Conservation (phyloP, 306 rosid genomes). For the Vicia sativa region DNA sequence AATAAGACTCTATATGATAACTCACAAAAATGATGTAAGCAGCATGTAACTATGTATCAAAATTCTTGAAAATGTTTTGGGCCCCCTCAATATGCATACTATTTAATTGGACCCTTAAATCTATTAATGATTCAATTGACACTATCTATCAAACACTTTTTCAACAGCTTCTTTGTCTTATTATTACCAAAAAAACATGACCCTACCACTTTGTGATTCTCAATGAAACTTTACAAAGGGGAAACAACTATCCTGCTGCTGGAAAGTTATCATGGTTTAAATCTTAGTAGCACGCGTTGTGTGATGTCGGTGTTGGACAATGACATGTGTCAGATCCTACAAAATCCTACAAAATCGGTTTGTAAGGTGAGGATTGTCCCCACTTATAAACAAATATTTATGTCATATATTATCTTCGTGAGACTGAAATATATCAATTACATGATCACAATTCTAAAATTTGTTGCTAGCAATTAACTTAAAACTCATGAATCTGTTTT, state of each 20-base stretch:
- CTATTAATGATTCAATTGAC: slow-evolving; percentile 1
- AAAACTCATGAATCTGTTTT: neutral
- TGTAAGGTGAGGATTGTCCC: too few relatives aligned
- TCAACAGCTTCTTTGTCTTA: slow-evolving; percentile 29
- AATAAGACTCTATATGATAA: slow-evolving; percentile 31
- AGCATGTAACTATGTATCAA: neutral
- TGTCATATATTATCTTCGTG: too few relatives aligned
- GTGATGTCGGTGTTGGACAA: too few relatives aligned
- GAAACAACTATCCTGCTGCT: slow-evolving; percentile 1
- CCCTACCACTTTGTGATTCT: slow-evolving; percentile 17
- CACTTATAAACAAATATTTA: too few relatives aligned
- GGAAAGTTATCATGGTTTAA: slow-evolving; percentile 8
- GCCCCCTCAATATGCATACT: slow-evolving; percentile 35
- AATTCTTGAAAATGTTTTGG: slow-evolving; percentile 27
- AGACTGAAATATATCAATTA: neutral
- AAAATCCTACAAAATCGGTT: too few relatives aligned
- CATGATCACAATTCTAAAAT: neutral
- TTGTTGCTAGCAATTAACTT: neutral
- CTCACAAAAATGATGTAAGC: neutral
- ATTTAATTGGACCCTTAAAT: neutral
- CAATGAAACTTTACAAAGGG: slow-evolving; percentile 32
- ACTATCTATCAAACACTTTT: slow-evolving; percentile 23
- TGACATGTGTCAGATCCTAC: too few relatives aligned
- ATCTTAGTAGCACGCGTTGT: too few relatives aligned
- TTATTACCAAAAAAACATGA: neutral